phyloP scores from a whole-genome alignment of 768 basidiomycete species.

The Amanita pseudoporphyria region DNA sequence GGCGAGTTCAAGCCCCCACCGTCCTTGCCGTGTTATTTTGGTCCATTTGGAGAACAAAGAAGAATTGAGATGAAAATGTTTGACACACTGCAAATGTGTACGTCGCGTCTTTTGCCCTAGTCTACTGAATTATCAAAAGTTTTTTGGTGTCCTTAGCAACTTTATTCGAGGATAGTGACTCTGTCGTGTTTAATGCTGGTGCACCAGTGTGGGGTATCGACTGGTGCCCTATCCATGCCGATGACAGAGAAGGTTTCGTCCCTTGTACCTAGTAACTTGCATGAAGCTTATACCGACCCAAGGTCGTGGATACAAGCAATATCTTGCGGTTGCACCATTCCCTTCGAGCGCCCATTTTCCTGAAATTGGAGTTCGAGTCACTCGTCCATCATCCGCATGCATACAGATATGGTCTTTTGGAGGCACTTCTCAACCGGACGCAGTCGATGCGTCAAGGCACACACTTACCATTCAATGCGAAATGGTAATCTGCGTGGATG shows the following conservation, averaged over 20 bases:
- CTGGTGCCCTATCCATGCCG: conserved; percentile 79
- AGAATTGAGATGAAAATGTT: conserved; percentile 43
- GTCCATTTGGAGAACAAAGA: conserved; percentile 48
- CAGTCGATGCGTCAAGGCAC: conserved; percentile 6
- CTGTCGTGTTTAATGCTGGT: conserved; percentile 78
- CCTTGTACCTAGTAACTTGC: background rate
- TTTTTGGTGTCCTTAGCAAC: conserved; percentile 33
- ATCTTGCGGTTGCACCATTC: conserved; percentile 75
- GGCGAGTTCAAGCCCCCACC: conserved; percentile 43
- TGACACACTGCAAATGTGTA: conserved; percentile 49
- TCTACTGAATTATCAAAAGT: background rate
- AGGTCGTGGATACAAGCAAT: conserved; percentile 59
- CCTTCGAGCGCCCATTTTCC: conserved; percentile 57
- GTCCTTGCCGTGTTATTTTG: conserved; percentile 52
- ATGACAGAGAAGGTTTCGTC: conserved; percentile 42
- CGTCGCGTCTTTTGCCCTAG: conserved; percentile 11
- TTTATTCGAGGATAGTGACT: conserved; percentile 44
- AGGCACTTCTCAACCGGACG: conserved; percentile 4
- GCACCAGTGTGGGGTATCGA: conserved; percentile 87
- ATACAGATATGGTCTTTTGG: conserved; percentile 81
- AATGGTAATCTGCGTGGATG: conserved; percentile 78
- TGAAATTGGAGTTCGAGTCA: conserved; percentile 49
- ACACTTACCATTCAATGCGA: conserved; percentile 54
- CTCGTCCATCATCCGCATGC: conserved; percentile 49
- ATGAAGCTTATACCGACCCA: background rate